These are phyloP conservation scores for Moricandia arvensis DNA, from an alignment of 345 rosid genomes.

Conservation along the genomic window DNA sequence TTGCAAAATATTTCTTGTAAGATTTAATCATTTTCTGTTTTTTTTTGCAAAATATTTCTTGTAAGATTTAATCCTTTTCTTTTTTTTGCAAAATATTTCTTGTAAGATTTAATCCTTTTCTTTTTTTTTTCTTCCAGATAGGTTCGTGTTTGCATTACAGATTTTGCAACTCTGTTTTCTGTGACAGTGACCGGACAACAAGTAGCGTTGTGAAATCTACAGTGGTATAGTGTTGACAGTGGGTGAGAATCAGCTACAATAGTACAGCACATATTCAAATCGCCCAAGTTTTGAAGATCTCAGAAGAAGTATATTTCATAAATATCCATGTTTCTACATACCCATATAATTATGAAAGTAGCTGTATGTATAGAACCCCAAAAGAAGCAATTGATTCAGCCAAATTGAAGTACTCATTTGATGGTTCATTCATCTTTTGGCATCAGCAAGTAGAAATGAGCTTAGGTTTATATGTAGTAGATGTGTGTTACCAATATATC, in stretches of 20 bases:
- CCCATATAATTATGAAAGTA: constrained; percentile 4
- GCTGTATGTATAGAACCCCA: neutral
- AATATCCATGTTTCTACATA: constrained; percentile 7
- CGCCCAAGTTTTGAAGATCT: neutral
- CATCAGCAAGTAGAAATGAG: neutral
- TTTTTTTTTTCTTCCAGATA: too few relatives aligned
- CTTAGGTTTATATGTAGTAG: neutral
- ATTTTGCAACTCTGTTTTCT: neutral
- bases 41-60: neutral
- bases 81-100: neutral
- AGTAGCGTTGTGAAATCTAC: neutral
- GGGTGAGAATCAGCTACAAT: neutral
- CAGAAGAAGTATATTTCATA: neutral
- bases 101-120: neutral
- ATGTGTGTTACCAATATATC: constrained; percentile 15
- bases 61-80: too few relatives aligned
- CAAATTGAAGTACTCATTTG: constrained; percentile 14
- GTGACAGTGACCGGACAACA: neutral
- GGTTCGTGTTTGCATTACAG: neutral
- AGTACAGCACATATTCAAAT: neutral
- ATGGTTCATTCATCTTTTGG: constrained; percentile 5
- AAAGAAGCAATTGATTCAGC: neutral
- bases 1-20: neutral
- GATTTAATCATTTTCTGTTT: too few relatives aligned
- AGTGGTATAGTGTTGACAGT: neutral